Base-by-base conservation (phyloP, 202 grass and related monocot species). In the Dendrocalamus latiflorus region DNA sequence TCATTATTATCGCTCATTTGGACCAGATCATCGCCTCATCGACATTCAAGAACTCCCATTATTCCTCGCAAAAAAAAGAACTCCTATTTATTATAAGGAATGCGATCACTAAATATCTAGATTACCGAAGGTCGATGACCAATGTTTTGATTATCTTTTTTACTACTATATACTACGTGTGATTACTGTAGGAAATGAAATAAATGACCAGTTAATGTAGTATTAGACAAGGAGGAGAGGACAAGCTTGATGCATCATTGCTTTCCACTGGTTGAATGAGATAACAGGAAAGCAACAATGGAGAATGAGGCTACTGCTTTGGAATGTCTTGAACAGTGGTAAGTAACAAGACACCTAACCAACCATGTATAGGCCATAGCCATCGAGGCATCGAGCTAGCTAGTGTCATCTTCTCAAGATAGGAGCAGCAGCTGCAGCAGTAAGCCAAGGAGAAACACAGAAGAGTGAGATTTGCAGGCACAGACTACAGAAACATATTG, bases 391-490 rank as follows among this genome's bases (percentile, higher is more conserved):
- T 28, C 17, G 20, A 21, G 16, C 68, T 66, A 74, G 53, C 53
- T 42, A 72, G 22, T 45, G 65, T 68, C 65, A 70, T 81, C 44
- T 80, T 70, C 65, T 24, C 39, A 15, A 18, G 51, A 59, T 26
- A 30, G 25, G 25, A 30, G 58, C 24, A 61, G 58, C 57, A 30
- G 58, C 55, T 9, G 54, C 20, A 60, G 66, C 34, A 39, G 70
- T 88, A 83, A 66, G 75, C 86, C 86, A 80, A 88, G 68, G 50
- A 75, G 81, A 84, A 88, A 59, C 50, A 51, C 62, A 72, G 50
- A 74, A 80, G 76, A 80, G 86, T 75, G 81, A 80, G 69, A 88
- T 84, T 75, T 80, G 42, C 42, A 66, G 47, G 30, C 62, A 16
- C 49, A 18, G 22, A 10, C n/a, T 57, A 24, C 54, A 57, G n/a